phyloP scores from a whole-genome alignment of 495 filamentous ascomycete species.

The Penicillium robsamsonii region DNA sequence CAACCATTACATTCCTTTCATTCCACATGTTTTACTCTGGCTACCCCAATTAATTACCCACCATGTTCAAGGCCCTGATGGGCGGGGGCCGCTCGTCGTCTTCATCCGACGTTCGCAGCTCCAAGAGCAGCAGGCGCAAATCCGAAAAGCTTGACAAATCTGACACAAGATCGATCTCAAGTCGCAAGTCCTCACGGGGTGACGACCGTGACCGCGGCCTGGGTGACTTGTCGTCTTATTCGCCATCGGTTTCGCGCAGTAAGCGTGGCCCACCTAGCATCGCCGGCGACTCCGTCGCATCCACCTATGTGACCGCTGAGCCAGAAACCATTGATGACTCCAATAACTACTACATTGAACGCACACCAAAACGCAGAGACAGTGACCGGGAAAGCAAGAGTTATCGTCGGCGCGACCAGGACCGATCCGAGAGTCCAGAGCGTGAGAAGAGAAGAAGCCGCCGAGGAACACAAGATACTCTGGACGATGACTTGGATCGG shows the following conservation, averaged over 20 bases:
- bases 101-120: slow-evolving; percentile 37
- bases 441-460: slow-evolving; percentile 32
- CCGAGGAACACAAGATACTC: slow-evolving; percentile 25
- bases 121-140: slow-evolving; percentile 37
- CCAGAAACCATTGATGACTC: slow-evolving; percentile 31
- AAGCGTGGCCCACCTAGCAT: slow-evolving; percentile 37
- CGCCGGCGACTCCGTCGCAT: slow-evolving; percentile 49
- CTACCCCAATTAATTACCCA: slow-evolving; percentile 34
- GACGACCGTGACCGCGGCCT: slow-evolving; percentile 54
- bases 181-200: slow-evolving; percentile 52
- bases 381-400: slow-evolving; percentile 36
- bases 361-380: slow-evolving; percentile 33
- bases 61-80: slow-evolving; percentile 49
- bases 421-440: slow-evolving; percentile 34
- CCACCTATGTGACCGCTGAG: slow-evolving; percentile 55
- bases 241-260: slow-evolving; percentile 39
- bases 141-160: slow-evolving; percentile 34
- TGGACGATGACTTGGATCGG: slow-evolving; percentile 27
- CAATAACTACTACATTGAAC: slow-evolving; percentile 33
- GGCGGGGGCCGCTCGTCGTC: slow-evolving; percentile 41
- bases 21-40: slow-evolving; percentile 36
- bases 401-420: slow-evolving; percentile 32
- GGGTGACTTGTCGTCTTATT: slow-evolving; percentile 39
- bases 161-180: slow-evolving; percentile 26
- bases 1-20: slow-evolving; percentile 22